A percentile compares a stretch with the other conserved stretches of the same genome.
phyloP scores from a whole-genome alignment of 345 rosid genomes.

The Capsella bursapastoris region DNA sequence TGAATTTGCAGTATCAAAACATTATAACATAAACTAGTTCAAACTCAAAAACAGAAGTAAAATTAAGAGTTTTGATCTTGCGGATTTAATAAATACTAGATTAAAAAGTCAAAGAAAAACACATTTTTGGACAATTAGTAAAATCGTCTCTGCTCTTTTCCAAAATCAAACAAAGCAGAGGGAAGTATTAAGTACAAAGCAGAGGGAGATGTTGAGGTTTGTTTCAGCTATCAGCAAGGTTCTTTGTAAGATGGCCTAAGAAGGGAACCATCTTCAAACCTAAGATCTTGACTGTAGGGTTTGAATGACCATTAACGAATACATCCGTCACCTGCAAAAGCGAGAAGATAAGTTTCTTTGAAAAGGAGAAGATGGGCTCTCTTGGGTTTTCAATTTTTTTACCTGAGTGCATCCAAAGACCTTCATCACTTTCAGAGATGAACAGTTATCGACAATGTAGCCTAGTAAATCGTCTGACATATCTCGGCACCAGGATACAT shows the following conservation, averaged over 20 bases:
- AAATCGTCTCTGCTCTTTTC: conserved; percentile 8
- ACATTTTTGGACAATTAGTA: background rate
- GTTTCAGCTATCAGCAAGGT: conserved; percentile 20
- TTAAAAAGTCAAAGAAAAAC: background rate
- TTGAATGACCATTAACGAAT: conserved; percentile 76
- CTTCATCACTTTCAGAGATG: conserved; percentile 64
- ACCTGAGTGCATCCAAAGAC: conserved; percentile 95
- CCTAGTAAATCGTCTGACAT: conserved; percentile 71
- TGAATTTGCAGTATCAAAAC: no score
- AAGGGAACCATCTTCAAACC: conserved; percentile 70
- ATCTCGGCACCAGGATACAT: conserved; percentile 84
- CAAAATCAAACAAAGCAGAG: conserved; percentile 11
- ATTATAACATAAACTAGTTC: background rate
- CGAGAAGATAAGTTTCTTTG: conserved; percentile 4
- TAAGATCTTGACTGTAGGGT: conserved; percentile 58
- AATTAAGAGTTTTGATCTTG: background rate
- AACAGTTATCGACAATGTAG: conserved; percentile 83
- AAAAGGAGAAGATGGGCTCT: background rate
- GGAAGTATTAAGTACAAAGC: background rate
- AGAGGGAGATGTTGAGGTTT: background rate
- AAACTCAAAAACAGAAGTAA: background rate
- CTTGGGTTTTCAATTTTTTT: background rate
- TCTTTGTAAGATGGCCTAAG: conserved; percentile 43
- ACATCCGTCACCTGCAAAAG: conserved; percentile 67
- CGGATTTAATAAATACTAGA: background rate